Evolutionary conservation across 176 grass and related monocot species (phyloP).

Genomic region (Puya raimondii): DNA sequence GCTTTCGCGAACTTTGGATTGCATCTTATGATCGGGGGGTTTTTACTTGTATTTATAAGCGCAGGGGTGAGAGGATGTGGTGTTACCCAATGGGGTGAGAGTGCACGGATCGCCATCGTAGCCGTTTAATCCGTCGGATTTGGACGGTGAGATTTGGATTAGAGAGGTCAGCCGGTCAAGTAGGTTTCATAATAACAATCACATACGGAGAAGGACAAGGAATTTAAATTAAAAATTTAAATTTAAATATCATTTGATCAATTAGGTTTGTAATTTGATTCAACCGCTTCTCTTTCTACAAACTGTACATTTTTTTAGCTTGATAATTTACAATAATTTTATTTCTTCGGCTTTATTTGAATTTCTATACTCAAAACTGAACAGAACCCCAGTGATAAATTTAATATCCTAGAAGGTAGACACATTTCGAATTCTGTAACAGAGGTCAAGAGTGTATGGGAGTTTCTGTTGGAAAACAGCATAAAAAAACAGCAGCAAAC

Average conservation of each 20-base stretch:
- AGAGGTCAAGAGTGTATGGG: too few species aligned
- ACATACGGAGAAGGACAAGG: neutral
- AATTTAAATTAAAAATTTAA: neutral
- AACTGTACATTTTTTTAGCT: too few species aligned
- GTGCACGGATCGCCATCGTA: slow-evolving; percentile 47
- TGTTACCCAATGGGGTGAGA: slow-evolving; percentile 18
- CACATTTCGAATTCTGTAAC: too few species aligned
- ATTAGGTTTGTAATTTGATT: too few species aligned
- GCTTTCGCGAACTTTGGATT: neutral
- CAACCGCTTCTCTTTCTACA: too few species aligned
- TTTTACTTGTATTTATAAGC: slow-evolving; percentile 21
- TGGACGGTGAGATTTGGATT: neutral
- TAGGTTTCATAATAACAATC: neutral
- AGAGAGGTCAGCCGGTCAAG: neutral
- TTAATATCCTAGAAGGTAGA: too few species aligned
- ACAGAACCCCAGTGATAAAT: too few species aligned
- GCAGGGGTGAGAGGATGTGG: neutral
- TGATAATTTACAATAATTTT: too few species aligned
- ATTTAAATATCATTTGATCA: neutral
- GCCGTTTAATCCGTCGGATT: neutral
- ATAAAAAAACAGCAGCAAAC: too few species aligned
- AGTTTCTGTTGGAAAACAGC: too few species aligned
- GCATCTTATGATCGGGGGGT: neutral
- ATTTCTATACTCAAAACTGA: too few species aligned
- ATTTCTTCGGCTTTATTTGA: too few species aligned